Conservation (phyloP, 495 filamentous ascomycete genomes). For the Neurospora terricola region DNA sequence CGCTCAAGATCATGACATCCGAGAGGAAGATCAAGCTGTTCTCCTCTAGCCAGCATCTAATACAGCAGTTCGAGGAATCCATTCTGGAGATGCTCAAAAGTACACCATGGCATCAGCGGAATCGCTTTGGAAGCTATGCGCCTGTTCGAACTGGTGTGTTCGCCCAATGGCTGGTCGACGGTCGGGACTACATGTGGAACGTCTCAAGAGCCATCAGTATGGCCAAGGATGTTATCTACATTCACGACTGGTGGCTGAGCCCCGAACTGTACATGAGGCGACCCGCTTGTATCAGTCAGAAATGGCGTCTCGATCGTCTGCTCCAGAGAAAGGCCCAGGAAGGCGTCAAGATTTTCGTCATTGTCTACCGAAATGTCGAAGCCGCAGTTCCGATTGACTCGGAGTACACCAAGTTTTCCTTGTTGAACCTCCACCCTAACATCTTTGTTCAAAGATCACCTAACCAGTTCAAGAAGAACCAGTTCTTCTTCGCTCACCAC, state of each 20-base stretch:
- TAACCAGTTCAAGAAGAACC: conserved; percentile 96
- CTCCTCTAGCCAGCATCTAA: conserved; percentile 78
- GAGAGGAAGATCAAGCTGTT: conserved; percentile 87
- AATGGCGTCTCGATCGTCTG: conserved; percentile 94
- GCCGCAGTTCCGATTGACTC: conserved; percentile 96
- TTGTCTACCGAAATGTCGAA: conserved; percentile 97
- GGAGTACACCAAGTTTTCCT: conserved; percentile 96
- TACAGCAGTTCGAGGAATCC: conserved; percentile 88
- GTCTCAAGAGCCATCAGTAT: conserved; percentile 95
- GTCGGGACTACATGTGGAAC: conserved; percentile 98
- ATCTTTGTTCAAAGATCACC: conserved; percentile 92
- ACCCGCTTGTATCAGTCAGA: conserved; percentile 93
- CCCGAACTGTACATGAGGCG: conserved; percentile 94
- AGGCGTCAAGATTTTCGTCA: conserved; percentile 96
- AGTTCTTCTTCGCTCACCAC: conserved; percentile 99
- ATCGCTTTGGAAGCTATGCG: conserved; percentile 90
- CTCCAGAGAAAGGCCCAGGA: conserved; percentile 87
- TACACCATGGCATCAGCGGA: conserved; percentile 69
- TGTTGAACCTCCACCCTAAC: conserved; percentile 92
- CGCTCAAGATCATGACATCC: conserved; percentile 70
- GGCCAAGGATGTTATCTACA: conserved; percentile 97
- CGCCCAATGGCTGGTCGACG: conserved; percentile 96
- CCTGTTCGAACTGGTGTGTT: conserved; percentile 78
- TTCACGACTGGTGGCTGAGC: conserved; percentile 98
- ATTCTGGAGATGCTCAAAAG: conserved; percentile 72